Evolutionary conservation across 495 filamentous ascomycete species (phyloP).

Genomic region (Lepidopterella palustris): DNA sequence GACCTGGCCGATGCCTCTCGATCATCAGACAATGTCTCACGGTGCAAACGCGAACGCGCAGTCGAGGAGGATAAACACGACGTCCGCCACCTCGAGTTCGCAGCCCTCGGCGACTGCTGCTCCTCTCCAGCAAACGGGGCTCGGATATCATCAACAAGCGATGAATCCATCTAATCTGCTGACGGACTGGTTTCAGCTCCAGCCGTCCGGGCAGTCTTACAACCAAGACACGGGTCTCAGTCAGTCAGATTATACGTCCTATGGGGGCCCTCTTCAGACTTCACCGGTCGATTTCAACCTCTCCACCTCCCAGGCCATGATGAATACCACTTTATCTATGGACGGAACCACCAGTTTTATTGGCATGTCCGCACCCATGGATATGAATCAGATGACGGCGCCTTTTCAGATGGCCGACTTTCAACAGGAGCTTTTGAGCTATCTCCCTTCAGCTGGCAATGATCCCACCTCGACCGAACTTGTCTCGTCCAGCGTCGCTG

Average conservation of each 20-base stretch:
- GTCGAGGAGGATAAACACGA: constrained; percentile 14
- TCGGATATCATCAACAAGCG: constrained; percentile 5
- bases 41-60: constrained; percentile 13
- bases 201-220: constrained; percentile 11
- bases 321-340: constrained; percentile 21
- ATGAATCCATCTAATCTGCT: constrained; percentile 14
- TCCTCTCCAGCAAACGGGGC: constrained; percentile 16
- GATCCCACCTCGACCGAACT: constrained; percentile 8
- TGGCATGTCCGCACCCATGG: constrained; percentile 19
- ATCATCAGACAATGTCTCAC: constrained; percentile 23
- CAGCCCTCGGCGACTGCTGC: background rate
- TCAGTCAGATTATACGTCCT: constrained; percentile 6
- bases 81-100: background rate
- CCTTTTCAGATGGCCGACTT: constrained; percentile 22
- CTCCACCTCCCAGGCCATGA: constrained; percentile 17
- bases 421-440: constrained; percentile 12
- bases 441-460: background rate
- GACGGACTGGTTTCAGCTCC: constrained; percentile 18
- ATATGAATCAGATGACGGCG: constrained; percentile 7
- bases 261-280: constrained; percentile 23
- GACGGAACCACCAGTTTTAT: constrained; percentile 11
- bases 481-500: constrained; percentile 40
- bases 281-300: constrained; percentile 24
- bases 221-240: constrained; percentile 7
- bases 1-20: constrained; percentile 25